Base-by-base conservation (phyloP, 2,329 filamentous ascomycete genomes). In the Rasamsonia emersonii region DNA sequence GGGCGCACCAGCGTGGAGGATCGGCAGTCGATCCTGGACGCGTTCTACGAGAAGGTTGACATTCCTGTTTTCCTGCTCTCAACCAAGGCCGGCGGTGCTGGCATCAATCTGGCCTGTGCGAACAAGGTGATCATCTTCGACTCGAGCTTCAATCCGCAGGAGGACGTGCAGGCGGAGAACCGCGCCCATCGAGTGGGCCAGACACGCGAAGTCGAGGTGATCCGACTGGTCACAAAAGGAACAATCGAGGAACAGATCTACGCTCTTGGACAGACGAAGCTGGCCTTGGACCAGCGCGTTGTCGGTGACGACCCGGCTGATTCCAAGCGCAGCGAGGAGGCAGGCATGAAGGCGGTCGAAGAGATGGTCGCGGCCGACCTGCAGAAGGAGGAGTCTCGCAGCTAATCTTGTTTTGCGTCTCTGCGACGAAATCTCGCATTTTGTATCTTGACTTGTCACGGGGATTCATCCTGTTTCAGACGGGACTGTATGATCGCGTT, bases 121-220 rank as follows among this genome's bases (percentile, higher is more conserved):
- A 96, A 96, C 66, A 96, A 95, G 61, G 89, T 98, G 46, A 77
- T 98, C 59, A 91, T 98, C 50, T 95, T 96, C 55, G 91, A 98
- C 59, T 82, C 83, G 42, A 85, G 80, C n/a, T 94, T 95, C 64
- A 98, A 98, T 47, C 91, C 91, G 0, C 91, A 98, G 54, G 89
- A 96, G 46, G 91, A 98, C 53, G 79, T 94, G n/a, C 91, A 98
- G 57, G 91, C 91, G 0, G 91, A 96, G 66, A 96, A 98, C 56
- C 79, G 91, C 11, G 91, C 91, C 0, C 91, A 98, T 61, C 81
- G 91, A 9, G 84, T 98, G 6, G 91, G 91, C 0, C 91, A 98
- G 65, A 88, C 75, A 18, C 71, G 84, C 10, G 82, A 89, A 20
- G 91, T 98, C 2, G 89, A 98, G 54, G 82, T 98, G 24, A 77